Evolutionary conservation across 2,329 filamentous ascomycete species (phyloP), one percentile per base, ranked within the genome.

Genomic region (Xylaria polymorpha): DNA sequence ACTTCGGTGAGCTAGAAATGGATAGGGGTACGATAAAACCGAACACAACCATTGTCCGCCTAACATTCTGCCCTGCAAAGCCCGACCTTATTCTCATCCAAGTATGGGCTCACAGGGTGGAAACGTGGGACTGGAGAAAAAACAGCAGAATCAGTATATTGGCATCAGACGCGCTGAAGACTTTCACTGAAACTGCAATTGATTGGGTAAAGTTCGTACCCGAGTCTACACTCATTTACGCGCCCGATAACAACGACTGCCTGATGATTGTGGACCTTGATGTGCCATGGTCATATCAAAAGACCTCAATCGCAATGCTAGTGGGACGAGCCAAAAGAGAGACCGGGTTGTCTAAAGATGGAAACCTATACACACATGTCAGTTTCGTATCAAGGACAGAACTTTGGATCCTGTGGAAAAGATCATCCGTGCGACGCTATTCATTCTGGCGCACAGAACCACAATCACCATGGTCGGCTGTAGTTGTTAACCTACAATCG

Each of bases 151-250:
- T 65, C 2, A 3, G 2, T 22, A 25, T 65, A 7, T n/a, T n/a
- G n/a, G 37, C 35, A 29, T 7, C 12, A 22, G 25, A 43, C 18
- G 22, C 15, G 4, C 46, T 8, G 37, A 25, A 10, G 2, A 14
- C 35, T 14, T 53, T 56, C n/a, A 25, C 0, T 7, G 12, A 43
- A 4, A 6, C 20, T 53, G 5, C 8, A 1, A 18, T 29, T 15
- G 6, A 6, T 1, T 51, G 48, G 46, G 10, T 53, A 12, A 50
- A 2, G 15, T 51, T 46, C 29, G 14, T 55, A 14, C 48, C 44
- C 6, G 14, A 37, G 39, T 29, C 63, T 37, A 65, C 29, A n/a
- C 63, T 65, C 4, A 15, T 65, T 10, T 65, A 53, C 4, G 46
- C 46, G 3, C 1, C 2, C 3, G 25, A 46, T 20, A 1, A 0